Conservation (phyloP, 371 early-diverging fungal species). For the Phascolomyces articulosus region DNA sequence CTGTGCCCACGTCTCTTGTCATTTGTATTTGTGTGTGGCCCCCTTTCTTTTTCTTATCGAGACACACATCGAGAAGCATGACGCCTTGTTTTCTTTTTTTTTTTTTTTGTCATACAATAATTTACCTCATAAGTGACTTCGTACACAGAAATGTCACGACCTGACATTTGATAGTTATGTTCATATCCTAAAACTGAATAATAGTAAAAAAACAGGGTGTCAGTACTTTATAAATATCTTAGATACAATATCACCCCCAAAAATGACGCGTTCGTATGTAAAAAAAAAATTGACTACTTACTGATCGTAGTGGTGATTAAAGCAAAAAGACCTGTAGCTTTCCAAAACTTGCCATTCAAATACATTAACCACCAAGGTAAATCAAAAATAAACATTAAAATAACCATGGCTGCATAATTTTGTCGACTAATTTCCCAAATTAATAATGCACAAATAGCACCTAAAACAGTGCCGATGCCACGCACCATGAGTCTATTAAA, state of each 20-base stretch:
- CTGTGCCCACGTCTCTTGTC: no score
- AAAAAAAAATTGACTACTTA: constrained; percentile 22
- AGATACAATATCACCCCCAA: no score
- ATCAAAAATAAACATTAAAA: constrained; percentile 38
- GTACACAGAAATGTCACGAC: constrained; percentile 25
- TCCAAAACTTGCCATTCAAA: constrained; percentile 48
- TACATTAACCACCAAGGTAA: constrained; percentile 48
- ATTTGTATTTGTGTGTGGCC: no score
- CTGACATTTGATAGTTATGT: constrained; percentile 25
- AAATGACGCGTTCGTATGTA: neutral
- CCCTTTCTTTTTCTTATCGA: no score
- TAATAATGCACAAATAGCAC: constrained; percentile 35
- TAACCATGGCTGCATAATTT: constrained; percentile 27
- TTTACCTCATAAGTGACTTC: constrained; percentile 36
- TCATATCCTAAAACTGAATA: constrained; percentile 46
- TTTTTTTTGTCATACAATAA: no score
- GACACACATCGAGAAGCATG: no score
- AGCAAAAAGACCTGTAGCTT: constrained; percentile 43
- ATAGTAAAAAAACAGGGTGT: neutral
- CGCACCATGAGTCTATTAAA: constrained; percentile 39
- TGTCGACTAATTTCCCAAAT: constrained; percentile 47
- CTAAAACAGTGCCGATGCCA: constrained; percentile 44
- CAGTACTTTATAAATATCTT: no score
- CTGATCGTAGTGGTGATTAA: constrained; percentile 48
- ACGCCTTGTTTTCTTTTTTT: no score